Evolutionary conservation across 768 basidiomycete species (phyloP).

Genomic region (Gloeopeniophorella convolvens): DNA sequence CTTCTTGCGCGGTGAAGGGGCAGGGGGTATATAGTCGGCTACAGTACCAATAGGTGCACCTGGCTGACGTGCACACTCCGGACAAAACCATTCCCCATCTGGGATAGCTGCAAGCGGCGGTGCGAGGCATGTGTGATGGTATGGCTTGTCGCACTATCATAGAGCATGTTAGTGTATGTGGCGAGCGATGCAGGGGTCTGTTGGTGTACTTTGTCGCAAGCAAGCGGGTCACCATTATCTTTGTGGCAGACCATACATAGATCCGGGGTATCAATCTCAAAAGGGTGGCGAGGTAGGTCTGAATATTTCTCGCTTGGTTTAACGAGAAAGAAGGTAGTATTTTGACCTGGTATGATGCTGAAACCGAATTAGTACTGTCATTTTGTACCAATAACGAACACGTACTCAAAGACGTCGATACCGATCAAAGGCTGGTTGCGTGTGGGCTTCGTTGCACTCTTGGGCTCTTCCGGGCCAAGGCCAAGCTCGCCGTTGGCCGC

Average conservation of each 20-base stretch:
- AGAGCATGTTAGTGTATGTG: conserved; percentile 4
- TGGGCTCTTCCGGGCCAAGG: conserved; percentile 70
- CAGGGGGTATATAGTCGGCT: neutral
- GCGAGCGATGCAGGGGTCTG: neutral
- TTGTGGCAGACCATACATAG: conserved; percentile 65
- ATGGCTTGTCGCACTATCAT: conserved; percentile 78
- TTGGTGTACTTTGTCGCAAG: conserved; percentile 80
- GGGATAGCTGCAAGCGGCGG: conserved; percentile 76
- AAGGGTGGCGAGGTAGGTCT: conserved; percentile 76
- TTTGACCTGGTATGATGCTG: conserved; percentile 81
- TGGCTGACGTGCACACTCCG: conserved; percentile 56
- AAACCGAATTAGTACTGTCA: neutral
- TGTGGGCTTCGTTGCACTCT: conserved; percentile 81
- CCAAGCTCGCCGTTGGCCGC: conserved; percentile 88
- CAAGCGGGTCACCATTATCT: conserved; percentile 70
- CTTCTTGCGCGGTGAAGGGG: conserved; percentile 4
- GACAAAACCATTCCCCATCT: conserved; percentile 91
- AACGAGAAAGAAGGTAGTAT: conserved; percentile 80
- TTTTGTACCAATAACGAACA: neutral
- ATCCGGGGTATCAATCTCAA: conserved; percentile 59
- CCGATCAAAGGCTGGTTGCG: conserved; percentile 64
- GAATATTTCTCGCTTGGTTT: conserved; percentile 66
- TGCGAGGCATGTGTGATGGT: conserved; percentile 73
- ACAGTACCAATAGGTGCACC: conserved; percentile 37
- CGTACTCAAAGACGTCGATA: conserved; percentile 73